Base-by-base conservation (phyloP, 2,329 filamentous ascomycete genomes). In the Hirsutella thompsonii region DNA sequence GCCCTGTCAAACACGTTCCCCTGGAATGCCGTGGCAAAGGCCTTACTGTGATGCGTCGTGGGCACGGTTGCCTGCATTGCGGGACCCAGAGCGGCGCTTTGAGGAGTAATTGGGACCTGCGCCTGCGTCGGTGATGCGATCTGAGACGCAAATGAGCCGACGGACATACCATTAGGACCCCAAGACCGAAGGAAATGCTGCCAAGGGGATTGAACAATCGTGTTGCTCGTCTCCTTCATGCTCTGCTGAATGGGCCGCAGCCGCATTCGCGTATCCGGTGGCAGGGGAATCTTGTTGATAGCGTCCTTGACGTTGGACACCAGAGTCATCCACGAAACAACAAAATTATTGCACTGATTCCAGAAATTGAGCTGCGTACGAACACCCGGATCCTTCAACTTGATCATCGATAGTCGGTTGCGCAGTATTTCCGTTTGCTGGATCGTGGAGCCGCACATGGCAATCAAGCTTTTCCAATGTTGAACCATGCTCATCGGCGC, bases 31-130 rank as follows among this genome's bases (percentile, higher is more conserved):
- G 63, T 61, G 8, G 68, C 66, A 51, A 79, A 77, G 1, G 72
- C 73, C 2, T 63, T 69, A 44, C 66, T 74, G 53, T 76, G 69
- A 9, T 78, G 77, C 0, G 78, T 85, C 3, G 74, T 84, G 4
- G 86, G 83, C 10, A 94, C 81, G 0, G 87, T 95, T 1, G 89
- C 88, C 60, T 94, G 88, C 41, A 88, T 85, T 18, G 89, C 89
- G 5, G 89, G 87, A 1, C 89, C 90, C 5, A 95, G 69, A 2
- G 89, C 89, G 14, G 88, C 89, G 51, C 85, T 92, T 46, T 94
- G 74, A 8, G 90, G 89, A 1, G 89, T 95, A 53, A 92, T 87
- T 8, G 89, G 88, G 30, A 66, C 55, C 41, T 56, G 52, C 19
- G 39, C 21, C 42, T 38, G 13, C 46, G 55, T 42, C 47, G 49